Evolutionary conservation across 2,329 filamentous ascomycete species (phyloP), one percentile per base, ranked within the genome.

Genomic region (Apiospora koreana): DNA sequence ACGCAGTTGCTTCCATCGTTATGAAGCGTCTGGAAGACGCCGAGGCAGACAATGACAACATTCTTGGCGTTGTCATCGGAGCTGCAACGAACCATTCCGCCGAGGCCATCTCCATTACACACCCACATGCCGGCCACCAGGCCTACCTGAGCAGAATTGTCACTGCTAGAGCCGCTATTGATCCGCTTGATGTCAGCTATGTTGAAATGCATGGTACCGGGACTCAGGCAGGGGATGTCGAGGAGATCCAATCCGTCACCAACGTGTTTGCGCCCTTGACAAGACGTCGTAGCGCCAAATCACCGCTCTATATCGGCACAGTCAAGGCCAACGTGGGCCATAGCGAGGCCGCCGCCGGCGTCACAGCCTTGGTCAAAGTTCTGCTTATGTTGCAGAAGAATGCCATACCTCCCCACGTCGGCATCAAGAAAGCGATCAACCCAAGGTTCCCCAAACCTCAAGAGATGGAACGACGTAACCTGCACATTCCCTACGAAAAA

Each of bases 151-250:
- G n/a, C n/a, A n/a, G n/a, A n/a, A n/a, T n/a, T n/a, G n/a, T n/a
- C n/a, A n/a, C n/a, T n/a, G n/a, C n/a, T n/a, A n/a, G n/a, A n/a
- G n/a, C n/a, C n/a, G n/a, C n/a, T n/a, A n/a, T n/a, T n/a, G n/a
- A 91, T 74, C 79, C 66, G 10, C 76, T 74, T 72, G 76, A 91
- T 67, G 84, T 93, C 69, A 86, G 84, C 75, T 92, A 89, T 74
- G 86, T 92, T 9, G 91, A 93, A 76, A 88, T 92, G 84, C 91
- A 93, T 76, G 91, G 91, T 8, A 93, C 91, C 4, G 91, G 91
- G 54, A 93, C 91, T 0, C 90, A 93, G 76, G 91, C 89, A 43
- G 92, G 91, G 69, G 92, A 94, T 76, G 85, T 85, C 2, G 25
- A 87, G 87, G 91, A 93, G 78, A 90, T 91, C 84, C 84, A 85